Evolutionary conservation across 1,139 yeast genomes (phyloP), one percentile per base, ranked within the genome.

Genomic region (Scheffersomyces lignicola): DNA sequence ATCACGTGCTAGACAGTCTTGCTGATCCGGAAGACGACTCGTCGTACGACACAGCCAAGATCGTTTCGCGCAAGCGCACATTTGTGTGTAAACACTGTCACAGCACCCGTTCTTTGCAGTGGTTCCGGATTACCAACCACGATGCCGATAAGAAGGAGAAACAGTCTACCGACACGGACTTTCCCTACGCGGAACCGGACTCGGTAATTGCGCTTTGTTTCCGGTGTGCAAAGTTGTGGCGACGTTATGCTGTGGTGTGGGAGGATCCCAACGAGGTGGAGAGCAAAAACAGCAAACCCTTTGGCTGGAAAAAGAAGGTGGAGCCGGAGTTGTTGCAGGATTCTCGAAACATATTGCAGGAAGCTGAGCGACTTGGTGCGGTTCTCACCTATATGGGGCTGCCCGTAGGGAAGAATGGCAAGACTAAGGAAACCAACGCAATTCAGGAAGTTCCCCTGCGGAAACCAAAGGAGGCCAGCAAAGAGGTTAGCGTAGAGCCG

Each of bases 181-280:
- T 5, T 3, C 25, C 36, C 0, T 37, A 52, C 2, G 60, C 60
- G 26, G 54, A 54, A 0, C 51, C 54, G 3, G 56, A 59, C 2
- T 37, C 54, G 7, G 55, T 63, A 1, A 56, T 67, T 8, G 96
- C 89, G 0, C 63, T 92, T 12, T 92, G 98, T 55, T 63, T 75
- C 32, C 69, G 97, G 36, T 92, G 98, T 65, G 96, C 97, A 0
- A 70, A 83, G 39, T 57, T 92, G 27, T 92, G 98, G 98, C 71
- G 96, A 54, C 66, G 94, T 29, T 92, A 92, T 56, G 97, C 90
- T 0, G 82, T 86, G 1, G 69, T 70, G n/a, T 92, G 98, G 97
- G 89, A 82, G 46, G 79, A 78, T 32, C 96, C 96, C 0, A 53
- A 64, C 16, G 92, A 83, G 39, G 80, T 87, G 0, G 62, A 79